phyloP scores from a whole-genome alignment of 2,329 filamentous ascomycete genomes.

The Proliferodiscus dingleyae region DNA sequence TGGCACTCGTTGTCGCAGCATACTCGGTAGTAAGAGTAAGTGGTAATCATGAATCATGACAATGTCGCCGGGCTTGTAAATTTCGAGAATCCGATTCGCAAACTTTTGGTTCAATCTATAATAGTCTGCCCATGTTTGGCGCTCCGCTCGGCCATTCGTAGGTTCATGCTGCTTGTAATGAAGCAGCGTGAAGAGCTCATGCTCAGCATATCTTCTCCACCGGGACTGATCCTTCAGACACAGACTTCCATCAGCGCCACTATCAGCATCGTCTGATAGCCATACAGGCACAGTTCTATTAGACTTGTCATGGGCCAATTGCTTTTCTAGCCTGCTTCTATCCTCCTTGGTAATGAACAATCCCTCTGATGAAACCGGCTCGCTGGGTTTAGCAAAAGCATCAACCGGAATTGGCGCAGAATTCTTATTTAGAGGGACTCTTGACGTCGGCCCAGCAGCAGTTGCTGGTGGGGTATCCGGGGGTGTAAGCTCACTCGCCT shows the following conservation, averaged over 20 bases:
- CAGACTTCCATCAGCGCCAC: constrained; percentile 56
- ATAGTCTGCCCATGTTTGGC: constrained; percentile 86
- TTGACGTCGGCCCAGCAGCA: constrained; percentile 33
- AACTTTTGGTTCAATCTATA: constrained; percentile 90
- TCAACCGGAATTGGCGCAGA: constrained; percentile 77
- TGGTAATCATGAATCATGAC: constrained; percentile 94
- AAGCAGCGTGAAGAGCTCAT: constrained; percentile 86
- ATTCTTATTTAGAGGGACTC: constrained; percentile 62
- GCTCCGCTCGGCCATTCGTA: constrained; percentile 75
- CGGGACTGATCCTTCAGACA: constrained; percentile 74
- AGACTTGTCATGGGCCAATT: constrained; percentile 66
- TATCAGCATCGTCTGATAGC: constrained; percentile 73
- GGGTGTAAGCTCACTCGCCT: constrained; percentile 42
- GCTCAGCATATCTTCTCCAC: constrained; percentile 88
- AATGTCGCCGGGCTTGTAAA: constrained; percentile 89
- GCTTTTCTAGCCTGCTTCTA: constrained; percentile 66
- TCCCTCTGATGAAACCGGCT: constrained; percentile 60
- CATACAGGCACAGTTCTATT: constrained; percentile 84
- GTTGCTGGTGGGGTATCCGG: constrained; percentile 45
- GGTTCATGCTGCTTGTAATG: constrained; percentile 96
- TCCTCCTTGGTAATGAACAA: constrained; percentile 67
- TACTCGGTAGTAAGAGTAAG: constrained; percentile 80
- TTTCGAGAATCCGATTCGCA: constrained; percentile 79
- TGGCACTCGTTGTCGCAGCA: constrained; percentile 79
- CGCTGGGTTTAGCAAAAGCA: constrained; percentile 47